phyloP scores from a whole-genome alignment of 306 rosid species.

The Oxytropis ochrocephala region DNA sequence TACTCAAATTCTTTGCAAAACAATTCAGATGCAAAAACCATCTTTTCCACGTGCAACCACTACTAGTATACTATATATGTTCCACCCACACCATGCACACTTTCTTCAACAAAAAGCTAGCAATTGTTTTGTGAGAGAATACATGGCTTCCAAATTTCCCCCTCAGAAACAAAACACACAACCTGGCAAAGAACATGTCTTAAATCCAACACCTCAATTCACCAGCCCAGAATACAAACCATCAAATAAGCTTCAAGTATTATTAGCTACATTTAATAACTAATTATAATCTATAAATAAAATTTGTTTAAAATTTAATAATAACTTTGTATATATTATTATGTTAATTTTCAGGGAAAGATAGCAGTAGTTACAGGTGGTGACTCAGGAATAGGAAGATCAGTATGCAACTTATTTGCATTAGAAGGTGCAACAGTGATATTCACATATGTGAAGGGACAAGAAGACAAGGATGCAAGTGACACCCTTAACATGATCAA shows the following conservation, averaged over 20 bases:
- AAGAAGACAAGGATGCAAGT: slow-evolving; percentile 64
- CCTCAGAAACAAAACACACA: slow-evolving; percentile 56
- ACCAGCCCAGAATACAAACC: slow-evolving; percentile 51
- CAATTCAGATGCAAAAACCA: not conserved
- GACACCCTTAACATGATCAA: slow-evolving; percentile 53
- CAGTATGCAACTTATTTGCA: slow-evolving; percentile 59
- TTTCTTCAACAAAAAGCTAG: not conserved
- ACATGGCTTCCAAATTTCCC: slow-evolving; percentile 70
- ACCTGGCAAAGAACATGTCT: slow-evolving; percentile 70
- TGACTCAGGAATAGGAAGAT: slow-evolving; percentile 77
- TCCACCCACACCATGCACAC: not conserved
- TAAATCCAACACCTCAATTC: slow-evolving; percentile 78
- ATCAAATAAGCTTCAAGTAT: slow-evolving; percentile 64
- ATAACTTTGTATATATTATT: not conserved
- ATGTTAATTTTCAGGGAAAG: slow-evolving; percentile 48
- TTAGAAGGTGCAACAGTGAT: slow-evolving; percentile 76
- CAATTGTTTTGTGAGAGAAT: slow-evolving; percentile 9
- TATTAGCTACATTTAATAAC: not conserved
- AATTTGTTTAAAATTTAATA: not conserved
- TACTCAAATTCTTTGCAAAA: not conserved
- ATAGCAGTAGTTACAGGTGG: slow-evolving; percentile 74
- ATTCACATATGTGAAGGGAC: slow-evolving; percentile 65
- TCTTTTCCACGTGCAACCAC: not conserved
- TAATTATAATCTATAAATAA: too few relatives aligned
- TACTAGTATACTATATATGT: not conserved